phyloP scores from a whole-genome alignment of 192 early-diverging fungal genomes.

The Coemansia sp. region DNA sequence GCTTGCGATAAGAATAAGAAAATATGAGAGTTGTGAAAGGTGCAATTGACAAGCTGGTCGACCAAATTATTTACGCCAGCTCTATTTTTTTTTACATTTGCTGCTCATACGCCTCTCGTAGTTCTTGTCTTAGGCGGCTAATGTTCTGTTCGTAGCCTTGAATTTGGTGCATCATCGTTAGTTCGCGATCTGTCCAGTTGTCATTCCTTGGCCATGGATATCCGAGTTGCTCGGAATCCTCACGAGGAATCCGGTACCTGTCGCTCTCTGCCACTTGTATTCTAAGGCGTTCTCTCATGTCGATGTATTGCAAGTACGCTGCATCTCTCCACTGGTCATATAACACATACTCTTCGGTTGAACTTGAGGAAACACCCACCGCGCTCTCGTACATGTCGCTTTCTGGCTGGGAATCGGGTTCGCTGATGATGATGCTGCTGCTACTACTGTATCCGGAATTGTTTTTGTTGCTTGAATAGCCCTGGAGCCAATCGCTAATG shows the following conservation, averaged over 20 bases:
- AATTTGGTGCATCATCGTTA: background rate
- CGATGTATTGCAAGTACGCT: background rate
- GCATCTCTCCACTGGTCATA: background rate
- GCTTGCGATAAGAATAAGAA: background rate
- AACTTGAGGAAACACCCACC: background rate
- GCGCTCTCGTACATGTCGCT: background rate
- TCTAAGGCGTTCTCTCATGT: slow-evolving; percentile 1
- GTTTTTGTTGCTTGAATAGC: background rate
- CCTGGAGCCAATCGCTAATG: background rate
- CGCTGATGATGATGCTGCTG: background rate
- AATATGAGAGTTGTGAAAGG: background rate
- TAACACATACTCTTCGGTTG: background rate
- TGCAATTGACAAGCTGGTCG: background rate
- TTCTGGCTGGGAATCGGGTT: background rate
- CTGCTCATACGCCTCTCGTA: slow-evolving; percentile 5
- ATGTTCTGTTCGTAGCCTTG: slow-evolving; percentile 10
- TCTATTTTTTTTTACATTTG: background rate
- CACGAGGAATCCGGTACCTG: background rate
- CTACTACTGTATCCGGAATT: background rate
- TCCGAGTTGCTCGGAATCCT: background rate
- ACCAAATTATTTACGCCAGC: background rate
- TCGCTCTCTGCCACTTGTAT: background rate
- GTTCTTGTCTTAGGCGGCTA: slow-evolving; percentile 11
- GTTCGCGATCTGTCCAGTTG: background rate
- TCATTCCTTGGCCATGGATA: slow-evolving; percentile 5